These are phyloP conservation scores for Pichia cactophila DNA, from an alignment of 1,139 yeast genomes.

Conservation along the genomic window DNA sequence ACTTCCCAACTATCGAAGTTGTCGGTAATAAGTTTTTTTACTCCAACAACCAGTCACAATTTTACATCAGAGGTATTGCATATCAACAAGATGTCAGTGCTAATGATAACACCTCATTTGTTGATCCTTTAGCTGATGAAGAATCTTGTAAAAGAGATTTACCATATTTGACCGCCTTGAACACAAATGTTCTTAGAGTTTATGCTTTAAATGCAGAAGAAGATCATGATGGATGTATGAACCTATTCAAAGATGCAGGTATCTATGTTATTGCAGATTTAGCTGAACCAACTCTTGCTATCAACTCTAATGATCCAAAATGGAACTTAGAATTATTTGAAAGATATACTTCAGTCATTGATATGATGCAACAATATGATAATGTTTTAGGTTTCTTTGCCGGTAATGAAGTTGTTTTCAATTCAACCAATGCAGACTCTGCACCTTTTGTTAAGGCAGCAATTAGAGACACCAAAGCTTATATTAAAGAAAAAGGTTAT, in stretches of 20 bases:
- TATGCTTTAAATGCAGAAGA: slow-evolving; percentile 48
- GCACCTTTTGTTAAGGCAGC: slow-evolving; percentile 81
- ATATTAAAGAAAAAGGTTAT: slow-evolving; percentile 51
- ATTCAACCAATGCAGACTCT: slow-evolving; percentile 57
- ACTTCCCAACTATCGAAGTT: slow-evolving; percentile 48
- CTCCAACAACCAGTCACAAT: slow-evolving; percentile 75
- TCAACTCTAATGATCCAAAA: slow-evolving; percentile 42
- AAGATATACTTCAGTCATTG: slow-evolving; percentile 58
- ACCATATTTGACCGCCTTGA: slow-evolving; percentile 39
- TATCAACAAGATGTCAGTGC: slow-evolving; percentile 69
- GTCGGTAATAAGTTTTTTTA: slow-evolving; percentile 69
- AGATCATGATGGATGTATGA: slow-evolving; percentile 49
- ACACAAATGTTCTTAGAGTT: slow-evolving; percentile 48
- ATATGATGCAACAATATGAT: slow-evolving; percentile 55
- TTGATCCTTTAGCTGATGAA: slow-evolving; percentile 51
- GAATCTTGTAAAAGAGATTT: slow-evolving; percentile 53
- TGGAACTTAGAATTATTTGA: slow-evolving; percentile 58
- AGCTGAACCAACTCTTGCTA: slow-evolving; percentile 44
- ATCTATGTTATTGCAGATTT: slow-evolving; percentile 50
- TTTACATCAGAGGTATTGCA: slow-evolving; percentile 75
- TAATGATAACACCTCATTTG: slow-evolving; percentile 41
- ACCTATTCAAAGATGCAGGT: slow-evolving; percentile 45
- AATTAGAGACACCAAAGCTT: slow-evolving; percentile 64
- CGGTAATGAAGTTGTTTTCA: slow-evolving; percentile 75
- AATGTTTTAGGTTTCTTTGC: slow-evolving; percentile 77